Percentiles rank a stretch among this genome's conserved stretches.
These are phyloP conservation scores for Aspergillus jensenii DNA, from an alignment of 2,329 filamentous ascomycete genomes.

Conservation along the genomic window DNA sequence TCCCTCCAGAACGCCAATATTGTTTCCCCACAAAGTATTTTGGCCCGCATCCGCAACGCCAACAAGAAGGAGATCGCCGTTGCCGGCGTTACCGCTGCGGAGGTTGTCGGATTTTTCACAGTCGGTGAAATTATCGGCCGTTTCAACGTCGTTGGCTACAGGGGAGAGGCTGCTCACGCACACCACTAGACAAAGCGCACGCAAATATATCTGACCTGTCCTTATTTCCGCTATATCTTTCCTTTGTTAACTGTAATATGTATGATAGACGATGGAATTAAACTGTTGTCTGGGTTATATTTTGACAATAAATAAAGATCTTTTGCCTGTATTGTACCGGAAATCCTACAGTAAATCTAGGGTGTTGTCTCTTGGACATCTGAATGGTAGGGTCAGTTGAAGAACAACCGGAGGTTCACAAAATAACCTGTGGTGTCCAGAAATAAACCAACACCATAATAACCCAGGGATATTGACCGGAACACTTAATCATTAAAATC, in stretches of 20 bases:
- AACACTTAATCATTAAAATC: neutral
- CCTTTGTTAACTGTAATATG: slow-evolving; percentile 38
- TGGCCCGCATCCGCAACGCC: slow-evolving; percentile 66
- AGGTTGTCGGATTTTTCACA: slow-evolving; percentile 95
- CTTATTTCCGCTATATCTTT: slow-evolving; percentile 34
- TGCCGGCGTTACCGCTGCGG: slow-evolving; percentile 76
- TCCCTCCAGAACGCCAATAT: slow-evolving; percentile 57
- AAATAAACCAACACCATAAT: neutral
- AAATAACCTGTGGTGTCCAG: neutral
- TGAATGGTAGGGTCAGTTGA: neutral
- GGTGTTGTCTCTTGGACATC: neutral
- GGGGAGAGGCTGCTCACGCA: slow-evolving; percentile 59
- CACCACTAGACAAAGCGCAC: slow-evolving; percentile 35
- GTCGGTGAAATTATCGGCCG: slow-evolving; percentile 95
- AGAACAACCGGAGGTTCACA: neutral
- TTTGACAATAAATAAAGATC: slow-evolving; percentile 11
- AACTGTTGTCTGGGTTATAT: slow-evolving; percentile 42
- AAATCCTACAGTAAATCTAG: neutral
- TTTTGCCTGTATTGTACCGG: slow-evolving; percentile 14
- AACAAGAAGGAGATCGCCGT: slow-evolving; percentile 69
- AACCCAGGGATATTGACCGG: neutral
- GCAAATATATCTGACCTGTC: slow-evolving; percentile 26
- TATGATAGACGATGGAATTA: slow-evolving; percentile 51
- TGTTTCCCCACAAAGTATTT: slow-evolving; percentile 54
- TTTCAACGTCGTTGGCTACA: slow-evolving; percentile 93